phyloP scores from a whole-genome alignment of 495 filamentous ascomycete genomes.

The Antarctomyces pellizariae region DNA sequence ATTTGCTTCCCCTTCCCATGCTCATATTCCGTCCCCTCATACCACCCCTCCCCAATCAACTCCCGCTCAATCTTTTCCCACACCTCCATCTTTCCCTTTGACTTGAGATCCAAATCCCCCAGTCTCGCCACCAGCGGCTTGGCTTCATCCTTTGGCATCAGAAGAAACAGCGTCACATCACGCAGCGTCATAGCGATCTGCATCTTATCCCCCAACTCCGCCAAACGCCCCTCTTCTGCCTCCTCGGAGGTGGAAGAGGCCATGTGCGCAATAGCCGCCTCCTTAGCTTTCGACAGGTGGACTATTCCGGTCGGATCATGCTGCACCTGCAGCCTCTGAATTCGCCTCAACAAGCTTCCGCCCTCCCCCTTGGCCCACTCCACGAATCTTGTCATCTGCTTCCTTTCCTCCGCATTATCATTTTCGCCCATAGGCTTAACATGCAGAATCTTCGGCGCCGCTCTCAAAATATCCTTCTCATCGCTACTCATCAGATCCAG shows the following conservation, averaged over 20 bases:
- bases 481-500: constrained; percentile 27
- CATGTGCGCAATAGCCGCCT: constrained; percentile 16
- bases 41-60: constrained; percentile 53
- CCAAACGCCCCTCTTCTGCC: background rate
- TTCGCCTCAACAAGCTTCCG: constrained; percentile 17
- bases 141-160: constrained; percentile 20
- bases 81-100: constrained; percentile 41
- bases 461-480: constrained; percentile 8
- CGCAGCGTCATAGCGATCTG: constrained; percentile 58
- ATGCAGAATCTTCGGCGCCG: constrained; percentile 59
- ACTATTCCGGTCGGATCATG: constrained; percentile 25
- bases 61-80: constrained; percentile 43
- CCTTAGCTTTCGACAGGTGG: constrained; percentile 10
- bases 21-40: constrained; percentile 26
- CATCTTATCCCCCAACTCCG: constrained; percentile 11
- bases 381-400: constrained; percentile 8
- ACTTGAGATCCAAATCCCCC: constrained; percentile 78
- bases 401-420: too few species aligned
- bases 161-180: constrained; percentile 69
- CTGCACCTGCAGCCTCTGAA: constrained; percentile 23
- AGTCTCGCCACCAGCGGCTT: constrained; percentile 41
- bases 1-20: constrained; percentile 12
- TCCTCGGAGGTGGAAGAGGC: constrained; percentile 16
- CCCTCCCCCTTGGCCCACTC: constrained; percentile 11
- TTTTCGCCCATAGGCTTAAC: constrained; percentile 62